Base-by-base conservation (phyloP, 352 stramenopile genomes). In the Nothophytophthora sp. region DNA sequence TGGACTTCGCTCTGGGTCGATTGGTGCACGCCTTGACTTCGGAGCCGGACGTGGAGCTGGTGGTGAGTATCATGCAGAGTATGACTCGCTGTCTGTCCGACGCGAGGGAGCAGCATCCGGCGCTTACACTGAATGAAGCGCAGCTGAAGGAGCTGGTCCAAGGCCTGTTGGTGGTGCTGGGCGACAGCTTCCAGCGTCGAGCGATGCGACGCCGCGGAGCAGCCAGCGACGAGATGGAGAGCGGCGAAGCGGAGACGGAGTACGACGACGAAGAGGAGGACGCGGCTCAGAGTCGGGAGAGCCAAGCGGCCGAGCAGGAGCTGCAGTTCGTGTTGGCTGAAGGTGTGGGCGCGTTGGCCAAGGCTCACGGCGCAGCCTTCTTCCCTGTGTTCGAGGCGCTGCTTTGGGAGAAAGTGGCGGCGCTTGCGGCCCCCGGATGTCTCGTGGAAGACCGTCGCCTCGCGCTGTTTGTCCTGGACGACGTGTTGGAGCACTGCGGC, bases 1-100 rank as follows among this genome's bases (percentile, higher is more conserved):
- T 92, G 35, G 84, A 95, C 45, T 95, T 92, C 58, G 80, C 74
- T 28, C 73, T 95, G 11, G 84, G 84, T 28, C 76, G 84, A 2
- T 57, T 95, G 24, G 73, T 95, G 7, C 63, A 89, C 40, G 84
- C 84, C 23, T 65, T 95, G 34, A 87, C 79, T 8, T 90, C 81
- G 4, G 84, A 95, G 61, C 81, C 81, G 1, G 84, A 95, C 19
- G 67, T 92, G n/a, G 81, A 95, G 42, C 63, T 95, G 28, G 81
- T 92, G 11, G 69, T 92, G 52, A 89, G 42, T 50, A 91, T 95
- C 52, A 92, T 95, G 76, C 81, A 95, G 59, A 90, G 73, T 57
- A 92, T 95, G 76, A 90, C 79, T 29, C 69, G 70, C 12, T 91
- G 77, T 23, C 62, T 95, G 2, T 51, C 51, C 24, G 52, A 88